Conservation (phyloP, 805 yeast species). For the Tetrapisispora fleetii region DNA sequence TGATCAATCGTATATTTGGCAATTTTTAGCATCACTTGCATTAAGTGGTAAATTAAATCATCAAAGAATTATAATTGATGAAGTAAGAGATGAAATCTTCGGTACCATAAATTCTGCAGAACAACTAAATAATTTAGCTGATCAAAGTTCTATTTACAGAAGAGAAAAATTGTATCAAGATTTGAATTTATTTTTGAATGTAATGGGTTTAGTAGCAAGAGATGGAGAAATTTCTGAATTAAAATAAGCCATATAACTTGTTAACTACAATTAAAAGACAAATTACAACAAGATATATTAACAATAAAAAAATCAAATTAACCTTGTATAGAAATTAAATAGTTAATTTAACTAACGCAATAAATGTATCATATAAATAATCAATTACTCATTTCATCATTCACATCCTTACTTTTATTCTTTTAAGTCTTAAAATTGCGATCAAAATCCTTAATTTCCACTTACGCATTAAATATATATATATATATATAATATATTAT, state of each 20-base stretch:
- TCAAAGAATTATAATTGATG: constrained; percentile 89
- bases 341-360: not conserved
- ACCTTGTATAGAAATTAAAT: constrained; percentile 1
- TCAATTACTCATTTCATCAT: too few relatives aligned
- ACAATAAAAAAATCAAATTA: not conserved
- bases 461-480: not conserved
- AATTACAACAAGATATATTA: not conserved
- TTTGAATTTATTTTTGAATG: constrained; percentile 85
- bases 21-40: constrained; percentile 87
- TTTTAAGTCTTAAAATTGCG: too few relatives aligned
- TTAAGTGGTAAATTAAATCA: constrained; percentile 83
- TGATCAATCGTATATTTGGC: constrained; percentile 89
- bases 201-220: constrained; percentile 90
- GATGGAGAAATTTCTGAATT: constrained; percentile 82
- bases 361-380: not conserved
- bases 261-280: too few relatives aligned
- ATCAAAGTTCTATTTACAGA: constrained; percentile 33
- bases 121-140: constrained; percentile 27
- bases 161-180: constrained; percentile 60
- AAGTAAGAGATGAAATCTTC: constrained; percentile 85
- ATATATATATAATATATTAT: too few relatives aligned
- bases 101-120: constrained; percentile 77
- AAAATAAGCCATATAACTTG: constrained; percentile 19
- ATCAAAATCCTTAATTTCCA: not conserved
- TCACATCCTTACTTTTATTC: too few relatives aligned